Conservation (phyloP, 2,329 filamentous ascomycete genomes). For the Canariomyces notabilis region DNA sequence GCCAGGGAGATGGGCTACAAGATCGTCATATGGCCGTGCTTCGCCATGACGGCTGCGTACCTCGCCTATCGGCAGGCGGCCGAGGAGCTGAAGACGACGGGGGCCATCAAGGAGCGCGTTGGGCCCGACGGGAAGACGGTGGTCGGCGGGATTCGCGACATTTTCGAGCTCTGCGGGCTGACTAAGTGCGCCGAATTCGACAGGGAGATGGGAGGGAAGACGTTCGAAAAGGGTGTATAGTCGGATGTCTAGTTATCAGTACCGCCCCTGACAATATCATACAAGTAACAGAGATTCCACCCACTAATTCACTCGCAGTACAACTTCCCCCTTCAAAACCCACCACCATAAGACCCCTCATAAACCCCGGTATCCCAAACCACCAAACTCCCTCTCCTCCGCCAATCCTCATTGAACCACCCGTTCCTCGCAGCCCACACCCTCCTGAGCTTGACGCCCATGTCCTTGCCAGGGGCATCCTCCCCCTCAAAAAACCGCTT, state of each 20-base stretch:
- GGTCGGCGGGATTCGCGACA: constrained; percentile 27
- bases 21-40: constrained; percentile 32
- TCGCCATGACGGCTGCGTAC: constrained; percentile 29
- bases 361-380: constrained; percentile 53
- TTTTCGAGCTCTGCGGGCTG: constrained; percentile 30
- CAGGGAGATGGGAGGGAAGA: constrained; percentile 27
- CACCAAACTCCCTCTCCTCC: constrained; percentile 51
- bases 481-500: constrained; percentile 38
- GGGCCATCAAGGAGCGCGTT: constrained; percentile 28
- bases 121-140: constrained; percentile 24
- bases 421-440: constrained; percentile 58
- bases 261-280: too few relatives aligned
- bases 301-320: neutral
- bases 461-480: constrained; percentile 29
- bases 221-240: constrained; percentile 27
- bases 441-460: constrained; percentile 40
- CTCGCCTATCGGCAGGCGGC: constrained; percentile 30
- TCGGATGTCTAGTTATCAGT: too few relatives aligned
- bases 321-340: neutral
- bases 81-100: constrained; percentile 29
- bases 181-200: constrained; percentile 29
- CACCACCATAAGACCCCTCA: neutral
- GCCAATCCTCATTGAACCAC: constrained; percentile 57
- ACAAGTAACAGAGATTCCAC: neutral
- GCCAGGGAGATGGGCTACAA: constrained; percentile 29